Evolutionary conservation across 1,284 basidiomycete species (phyloP).

Genomic region (Sporisorium exsertum): DNA sequence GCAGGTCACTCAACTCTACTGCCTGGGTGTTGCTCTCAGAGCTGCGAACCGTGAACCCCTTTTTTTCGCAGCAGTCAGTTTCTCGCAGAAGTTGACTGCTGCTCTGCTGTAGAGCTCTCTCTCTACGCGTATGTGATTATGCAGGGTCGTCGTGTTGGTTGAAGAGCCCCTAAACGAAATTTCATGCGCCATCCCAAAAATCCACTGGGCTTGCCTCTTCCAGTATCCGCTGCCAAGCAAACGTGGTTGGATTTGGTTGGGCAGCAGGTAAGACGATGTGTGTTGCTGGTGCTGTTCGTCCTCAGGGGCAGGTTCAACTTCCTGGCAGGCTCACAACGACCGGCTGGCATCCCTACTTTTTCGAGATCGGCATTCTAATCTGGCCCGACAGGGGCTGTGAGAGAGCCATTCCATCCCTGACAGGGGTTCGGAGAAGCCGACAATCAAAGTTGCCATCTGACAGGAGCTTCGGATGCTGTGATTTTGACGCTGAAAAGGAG

Average conservation of each 20-base stretch:
- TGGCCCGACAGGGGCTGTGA: not conserved
- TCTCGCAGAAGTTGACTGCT: conserved; percentile 7
- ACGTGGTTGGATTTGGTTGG: not conserved
- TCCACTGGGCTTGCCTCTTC: not conserved
- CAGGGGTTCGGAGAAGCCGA: conserved; percentile 5
- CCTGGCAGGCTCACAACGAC: not conserved
- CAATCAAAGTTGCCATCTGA: not conserved
- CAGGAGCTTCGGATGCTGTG: conserved; percentile 17
- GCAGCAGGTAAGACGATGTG: not conserved
- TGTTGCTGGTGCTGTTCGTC: not conserved
- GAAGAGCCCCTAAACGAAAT: conserved; percentile 30
- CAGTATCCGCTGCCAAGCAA: not conserved
- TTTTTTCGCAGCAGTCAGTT: conserved; percentile 27
- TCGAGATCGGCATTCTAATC: not conserved
- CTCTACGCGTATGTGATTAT: conserved; percentile 10
- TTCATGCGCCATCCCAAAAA: conserved; percentile 18
- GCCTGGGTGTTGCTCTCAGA: not conserved
- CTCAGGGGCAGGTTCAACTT: too few species aligned
- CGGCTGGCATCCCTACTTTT: not conserved
- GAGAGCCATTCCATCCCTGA: not conserved
- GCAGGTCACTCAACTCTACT: not conserved
- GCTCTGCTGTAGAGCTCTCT: not conserved
- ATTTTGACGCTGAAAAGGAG: not conserved
- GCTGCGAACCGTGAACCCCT: conserved; percentile 10
- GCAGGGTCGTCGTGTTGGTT: conserved; percentile 50